Conservation (phyloP, 371 early-diverging fungal species). For the Mortierella sp. region DNA sequence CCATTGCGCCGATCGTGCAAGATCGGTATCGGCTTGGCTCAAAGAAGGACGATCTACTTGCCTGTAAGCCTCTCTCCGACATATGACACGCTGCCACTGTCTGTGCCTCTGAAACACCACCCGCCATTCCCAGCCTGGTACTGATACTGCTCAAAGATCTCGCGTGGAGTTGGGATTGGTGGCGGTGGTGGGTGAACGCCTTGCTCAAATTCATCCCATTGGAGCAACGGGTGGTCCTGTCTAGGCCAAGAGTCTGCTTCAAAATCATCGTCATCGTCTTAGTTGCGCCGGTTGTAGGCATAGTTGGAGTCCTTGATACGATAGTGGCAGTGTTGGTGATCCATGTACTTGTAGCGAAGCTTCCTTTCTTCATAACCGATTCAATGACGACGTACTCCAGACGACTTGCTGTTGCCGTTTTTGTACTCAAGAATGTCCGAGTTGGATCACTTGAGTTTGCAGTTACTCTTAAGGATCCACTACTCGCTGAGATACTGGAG, state of each 20-base stretch:
- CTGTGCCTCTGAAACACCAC: neutral
- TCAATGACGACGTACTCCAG: neutral
- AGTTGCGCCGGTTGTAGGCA: neutral
- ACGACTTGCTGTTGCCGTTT: neutral
- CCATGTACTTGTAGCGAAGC: neutral
- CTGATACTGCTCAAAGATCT: neutral
- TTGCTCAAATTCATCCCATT: neutral
- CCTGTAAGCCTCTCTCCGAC: neutral
- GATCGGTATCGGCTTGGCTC: conserved; percentile 1
- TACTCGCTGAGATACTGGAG: neutral
- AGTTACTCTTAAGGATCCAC: neutral
- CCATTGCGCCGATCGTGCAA: neutral
- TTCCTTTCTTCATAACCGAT: neutral
- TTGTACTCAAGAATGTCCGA: too few species aligned
- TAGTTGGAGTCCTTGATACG: neutral
- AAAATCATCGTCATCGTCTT: neutral
- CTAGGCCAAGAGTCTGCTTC: neutral
- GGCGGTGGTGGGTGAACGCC: neutral
- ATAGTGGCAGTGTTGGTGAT: too few species aligned
- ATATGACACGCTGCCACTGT: neutral
- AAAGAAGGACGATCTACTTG: neutral
- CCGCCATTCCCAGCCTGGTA: neutral
- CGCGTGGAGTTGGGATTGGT: neutral
- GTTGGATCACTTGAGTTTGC: too few species aligned
- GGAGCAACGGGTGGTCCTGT: neutral